phyloP scores from a whole-genome alignment of 139 green algal species.

The Dunaliella primolecta region DNA sequence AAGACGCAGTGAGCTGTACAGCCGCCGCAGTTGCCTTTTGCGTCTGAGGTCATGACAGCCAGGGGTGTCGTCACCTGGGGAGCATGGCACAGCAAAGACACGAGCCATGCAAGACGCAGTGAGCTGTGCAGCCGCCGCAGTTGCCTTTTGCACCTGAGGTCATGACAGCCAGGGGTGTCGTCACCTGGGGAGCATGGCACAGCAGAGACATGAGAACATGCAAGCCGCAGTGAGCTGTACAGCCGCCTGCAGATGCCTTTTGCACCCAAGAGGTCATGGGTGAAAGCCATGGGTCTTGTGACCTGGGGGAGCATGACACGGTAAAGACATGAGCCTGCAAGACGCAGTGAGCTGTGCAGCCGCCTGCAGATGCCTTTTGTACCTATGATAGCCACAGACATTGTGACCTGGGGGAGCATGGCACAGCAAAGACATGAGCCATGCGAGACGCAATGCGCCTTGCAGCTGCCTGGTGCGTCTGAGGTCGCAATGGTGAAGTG shows the following conservation, averaged over 20 bases:
- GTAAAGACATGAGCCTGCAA: background rate
- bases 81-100: background rate
- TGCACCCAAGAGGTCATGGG: constrained; percentile 83
- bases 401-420: no score
- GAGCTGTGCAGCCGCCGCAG: constrained; percentile 40
- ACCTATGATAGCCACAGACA: no score
- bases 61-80: constrained; percentile 79
- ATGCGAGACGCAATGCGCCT: no score
- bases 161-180: constrained; percentile 95
- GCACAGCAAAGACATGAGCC: no score
- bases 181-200: constrained; percentile 38
- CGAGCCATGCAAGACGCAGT: background rate
- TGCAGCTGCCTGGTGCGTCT: no score
- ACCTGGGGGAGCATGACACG: constrained; percentile 32
- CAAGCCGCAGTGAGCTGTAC: background rate
- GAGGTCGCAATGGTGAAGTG: no score
- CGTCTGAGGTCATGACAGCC: constrained; percentile 95
- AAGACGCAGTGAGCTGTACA: background rate
- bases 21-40: constrained; percentile 89
- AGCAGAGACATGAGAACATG: background rate
- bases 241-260: constrained; percentile 86
- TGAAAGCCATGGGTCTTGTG: constrained; percentile 91
- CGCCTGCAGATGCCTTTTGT: background rate
- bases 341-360: background rate
- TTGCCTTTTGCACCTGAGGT: constrained; percentile 96